These are phyloP conservation scores for Celoporthe dispersa DNA, from an alignment of 2,329 filamentous ascomycete genomes.

Conservation along the genomic window DNA sequence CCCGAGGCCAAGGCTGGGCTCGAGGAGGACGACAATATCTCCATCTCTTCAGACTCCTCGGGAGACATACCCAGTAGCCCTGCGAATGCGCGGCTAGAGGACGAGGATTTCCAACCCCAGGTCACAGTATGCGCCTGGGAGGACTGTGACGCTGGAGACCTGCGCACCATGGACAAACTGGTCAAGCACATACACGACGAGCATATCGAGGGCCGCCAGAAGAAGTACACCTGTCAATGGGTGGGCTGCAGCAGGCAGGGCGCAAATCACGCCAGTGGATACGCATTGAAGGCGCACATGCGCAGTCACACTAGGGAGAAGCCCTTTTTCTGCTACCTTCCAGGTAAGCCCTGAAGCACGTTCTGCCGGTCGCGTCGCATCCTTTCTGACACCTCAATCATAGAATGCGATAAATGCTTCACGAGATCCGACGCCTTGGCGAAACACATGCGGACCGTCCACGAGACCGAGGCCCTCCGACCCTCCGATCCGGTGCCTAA, in stretches of 20 bases:
- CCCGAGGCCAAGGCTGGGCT: slow-evolving; percentile 51
- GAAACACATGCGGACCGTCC: slow-evolving; percentile 98
- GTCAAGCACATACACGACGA: slow-evolving; percentile 88
- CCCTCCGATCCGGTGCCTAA: slow-evolving; percentile 77
- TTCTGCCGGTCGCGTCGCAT: background rate
- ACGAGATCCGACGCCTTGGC: slow-evolving; percentile 93
- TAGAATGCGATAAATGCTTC: slow-evolving; percentile 96
- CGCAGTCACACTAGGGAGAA: slow-evolving; percentile 97
- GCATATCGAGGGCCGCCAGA: slow-evolving; percentile 90
- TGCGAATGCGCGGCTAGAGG: slow-evolving; percentile 68
- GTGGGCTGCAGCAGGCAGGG: slow-evolving; percentile 86
- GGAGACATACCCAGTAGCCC: slow-evolving; percentile 80
- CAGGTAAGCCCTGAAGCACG: slow-evolving; percentile 62
- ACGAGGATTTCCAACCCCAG: slow-evolving; percentile 77
- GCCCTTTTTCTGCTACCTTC: slow-evolving; percentile 94
- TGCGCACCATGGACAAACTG: slow-evolving; percentile 79
- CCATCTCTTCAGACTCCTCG: slow-evolving; percentile 76
- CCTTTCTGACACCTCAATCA: slow-evolving; percentile 11
- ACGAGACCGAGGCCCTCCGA: slow-evolving; percentile 93
- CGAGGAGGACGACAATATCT: slow-evolving; percentile 55
- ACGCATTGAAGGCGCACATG: slow-evolving; percentile 97
- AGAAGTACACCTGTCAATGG: slow-evolving; percentile 99
- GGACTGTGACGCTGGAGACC: slow-evolving; percentile 71
- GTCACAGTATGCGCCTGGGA: slow-evolving; percentile 81
- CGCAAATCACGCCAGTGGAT: slow-evolving; percentile 90